Percentiles rank a stretch among this genome's conserved stretches.
These are phyloP conservation scores for Corynespora cassiicola DNA, from an alignment of 2,329 filamentous ascomycete genomes.

Conservation along the genomic window DNA sequence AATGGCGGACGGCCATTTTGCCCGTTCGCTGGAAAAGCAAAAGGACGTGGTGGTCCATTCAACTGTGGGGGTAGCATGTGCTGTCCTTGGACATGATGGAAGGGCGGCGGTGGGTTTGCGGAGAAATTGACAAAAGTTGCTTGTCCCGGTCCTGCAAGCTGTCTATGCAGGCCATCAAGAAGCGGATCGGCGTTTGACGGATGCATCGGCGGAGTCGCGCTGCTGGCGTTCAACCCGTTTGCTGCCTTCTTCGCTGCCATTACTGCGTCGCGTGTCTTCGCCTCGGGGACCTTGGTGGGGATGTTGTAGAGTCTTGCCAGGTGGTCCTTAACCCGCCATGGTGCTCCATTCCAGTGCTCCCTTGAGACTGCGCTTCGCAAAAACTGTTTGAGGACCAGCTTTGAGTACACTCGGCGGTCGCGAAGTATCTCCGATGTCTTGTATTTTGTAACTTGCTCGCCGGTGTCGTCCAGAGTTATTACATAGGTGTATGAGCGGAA, in stretches of 20 bases:
- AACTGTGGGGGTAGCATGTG: conserved; percentile 6
- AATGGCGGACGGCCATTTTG: neutral
- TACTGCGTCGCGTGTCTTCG: conserved; percentile 42
- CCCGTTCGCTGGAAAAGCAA: too few species aligned
- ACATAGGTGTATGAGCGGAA: conserved; percentile 40
- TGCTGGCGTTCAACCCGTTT: conserved; percentile 56
- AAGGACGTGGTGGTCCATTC: conserved; percentile 10
- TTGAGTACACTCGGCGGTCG: conserved; percentile 91
- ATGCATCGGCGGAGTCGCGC: conserved; percentile 31
- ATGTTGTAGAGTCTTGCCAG: conserved; percentile 86
- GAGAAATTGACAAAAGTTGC: conserved; percentile 58
- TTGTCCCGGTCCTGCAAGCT: conserved; percentile 36
- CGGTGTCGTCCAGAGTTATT: conserved; percentile 38
- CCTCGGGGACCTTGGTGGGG: conserved; percentile 77
- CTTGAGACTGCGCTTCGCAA: conserved; percentile 93
- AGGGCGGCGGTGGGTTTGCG: conserved; percentile 61
- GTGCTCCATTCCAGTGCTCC: conserved; percentile 94
- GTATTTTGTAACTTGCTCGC: conserved; percentile 56
- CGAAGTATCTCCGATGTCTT: conserved; percentile 71
- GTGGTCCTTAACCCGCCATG: conserved; percentile 90
- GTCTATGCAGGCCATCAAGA: conserved; percentile 24
- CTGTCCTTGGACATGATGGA: conserved; percentile 71
- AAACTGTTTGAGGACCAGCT: conserved; percentile 90
- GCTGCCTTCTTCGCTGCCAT: conserved; percentile 70
- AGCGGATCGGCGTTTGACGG: conserved; percentile 24